A percentile compares a stretch with the other conserved stretches of the same genome.
Conservation (phyloP, 1,284 basidiomycete genomes). For the Mycena citricolor region DNA sequence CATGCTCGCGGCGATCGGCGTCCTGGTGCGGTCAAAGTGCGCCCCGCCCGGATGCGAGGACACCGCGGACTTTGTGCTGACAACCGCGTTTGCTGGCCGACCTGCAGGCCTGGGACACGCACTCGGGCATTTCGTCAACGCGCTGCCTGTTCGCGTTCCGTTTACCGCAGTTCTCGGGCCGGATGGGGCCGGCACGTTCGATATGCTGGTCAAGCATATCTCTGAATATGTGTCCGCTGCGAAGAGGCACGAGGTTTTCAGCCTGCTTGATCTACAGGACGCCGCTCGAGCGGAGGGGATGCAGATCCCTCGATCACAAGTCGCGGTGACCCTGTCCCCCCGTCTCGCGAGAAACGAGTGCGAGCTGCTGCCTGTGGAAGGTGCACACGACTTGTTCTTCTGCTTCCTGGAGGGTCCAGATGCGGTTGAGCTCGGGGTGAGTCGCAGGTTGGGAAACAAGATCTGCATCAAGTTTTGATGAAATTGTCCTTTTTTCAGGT, state of each 20-base stretch:
- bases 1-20: not conserved
- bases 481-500: not conserved
- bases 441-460: no score
- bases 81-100: conserved; percentile 1
- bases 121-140: conserved; percentile 1
- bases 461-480: no score
- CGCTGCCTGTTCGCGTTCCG: not conserved
- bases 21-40: not conserved
- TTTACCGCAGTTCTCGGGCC: not conserved
- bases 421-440: not conserved
- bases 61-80: not conserved
- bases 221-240: not conserved
- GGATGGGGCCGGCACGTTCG: not conserved
- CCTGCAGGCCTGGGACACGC: not conserved
- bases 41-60: not conserved
- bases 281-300: not conserved
- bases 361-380: not conserved
- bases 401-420: not conserved
- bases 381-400: not conserved
- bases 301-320: not conserved
- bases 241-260: not conserved
- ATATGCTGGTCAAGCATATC: not conserved
- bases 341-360: not conserved
- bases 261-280: not conserved
- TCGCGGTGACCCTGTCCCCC: not conserved